Conservation (phyloP, 176 grass and related monocot genomes). For the Lolium perenne region DNA sequence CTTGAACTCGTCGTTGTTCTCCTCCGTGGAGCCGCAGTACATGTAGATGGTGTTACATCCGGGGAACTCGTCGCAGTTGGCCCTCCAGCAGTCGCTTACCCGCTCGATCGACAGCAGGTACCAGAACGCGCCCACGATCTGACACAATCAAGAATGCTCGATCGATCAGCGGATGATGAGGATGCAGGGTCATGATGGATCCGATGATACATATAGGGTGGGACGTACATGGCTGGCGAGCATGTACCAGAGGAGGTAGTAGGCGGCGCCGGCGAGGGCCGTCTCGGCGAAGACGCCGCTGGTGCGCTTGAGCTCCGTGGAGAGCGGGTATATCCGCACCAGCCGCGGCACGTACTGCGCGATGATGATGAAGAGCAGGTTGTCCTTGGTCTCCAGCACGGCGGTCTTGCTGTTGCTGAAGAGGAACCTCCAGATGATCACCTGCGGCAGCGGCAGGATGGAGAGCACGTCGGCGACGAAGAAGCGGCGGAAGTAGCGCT, state of each 20-base stretch:
- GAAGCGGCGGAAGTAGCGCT: slow-evolving; percentile 71
- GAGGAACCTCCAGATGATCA: slow-evolving; percentile 72
- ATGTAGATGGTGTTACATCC: slow-evolving; percentile 67
- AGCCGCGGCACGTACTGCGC: slow-evolving; percentile 78
- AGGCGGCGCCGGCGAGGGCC: slow-evolving; percentile 77
- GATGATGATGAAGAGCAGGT: slow-evolving; percentile 64
- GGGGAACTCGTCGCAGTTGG: slow-evolving; percentile 52
- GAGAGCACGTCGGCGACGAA: slow-evolving; percentile 82
- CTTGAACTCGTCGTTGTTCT: slow-evolving; percentile 47
- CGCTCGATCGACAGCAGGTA: slow-evolving; percentile 85
- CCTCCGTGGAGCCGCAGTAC: slow-evolving; percentile 73
- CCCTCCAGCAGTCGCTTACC: slow-evolving; percentile 70
- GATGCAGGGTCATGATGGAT: too few relatives aligned
- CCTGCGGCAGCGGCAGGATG: slow-evolving; percentile 80
- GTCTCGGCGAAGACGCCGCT: slow-evolving; percentile 78
- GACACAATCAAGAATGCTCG: neutral
- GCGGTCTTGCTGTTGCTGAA: slow-evolving; percentile 43
- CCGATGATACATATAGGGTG: too few relatives aligned
- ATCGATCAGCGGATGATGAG: too few relatives aligned
- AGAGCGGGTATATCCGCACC: slow-evolving; percentile 68
- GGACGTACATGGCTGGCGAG: slow-evolving; percentile 87
- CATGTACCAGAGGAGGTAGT: slow-evolving; percentile 91
- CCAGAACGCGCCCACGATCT: slow-evolving; percentile 94
- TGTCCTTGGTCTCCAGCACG: slow-evolving; percentile 62
- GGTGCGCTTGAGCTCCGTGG: slow-evolving; percentile 78